Conservation (phyloP, 2,329 filamentous ascomycete species). For the Pestalotiopsis sp. region DNA sequence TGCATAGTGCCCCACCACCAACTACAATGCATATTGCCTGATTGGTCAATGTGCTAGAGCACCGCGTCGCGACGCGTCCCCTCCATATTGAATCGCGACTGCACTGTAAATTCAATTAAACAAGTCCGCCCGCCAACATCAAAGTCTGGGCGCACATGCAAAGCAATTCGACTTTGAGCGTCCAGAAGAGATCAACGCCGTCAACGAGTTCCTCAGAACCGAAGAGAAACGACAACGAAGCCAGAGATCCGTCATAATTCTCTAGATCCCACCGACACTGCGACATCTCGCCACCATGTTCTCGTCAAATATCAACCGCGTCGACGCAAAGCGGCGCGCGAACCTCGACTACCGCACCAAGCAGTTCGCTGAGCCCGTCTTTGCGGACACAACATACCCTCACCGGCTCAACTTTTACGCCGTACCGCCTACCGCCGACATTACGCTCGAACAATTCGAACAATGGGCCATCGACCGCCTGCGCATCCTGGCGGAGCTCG, state of each 20-base stretch:
- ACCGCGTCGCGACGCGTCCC: slow-evolving; percentile 5
- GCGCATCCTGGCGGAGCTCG: slow-evolving; percentile 83
- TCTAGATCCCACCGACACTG: not conserved
- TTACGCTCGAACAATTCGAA: slow-evolving; percentile 96
- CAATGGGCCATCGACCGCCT: slow-evolving; percentile 97
- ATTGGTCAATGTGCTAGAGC: not conserved
- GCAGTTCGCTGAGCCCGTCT: slow-evolving; percentile 80
- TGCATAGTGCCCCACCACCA: not conserved
- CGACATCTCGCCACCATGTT: slow-evolving; percentile 25
- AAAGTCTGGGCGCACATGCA: not conserved
- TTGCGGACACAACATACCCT: slow-evolving; percentile 78
- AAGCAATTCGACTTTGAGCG: not conserved
- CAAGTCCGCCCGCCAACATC: not conserved
- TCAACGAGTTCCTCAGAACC: not conserved
- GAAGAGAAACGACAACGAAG: not conserved
- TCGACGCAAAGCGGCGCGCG: slow-evolving; percentile 74
- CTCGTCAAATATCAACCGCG: slow-evolving; percentile 45
- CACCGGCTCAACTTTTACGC: slow-evolving; percentile 92
- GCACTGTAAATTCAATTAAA: slow-evolving; percentile 9
- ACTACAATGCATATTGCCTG: not conserved
- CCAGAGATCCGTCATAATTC: not conserved
- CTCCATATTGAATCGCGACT: not conserved
- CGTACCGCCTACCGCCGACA: slow-evolving; percentile 86
- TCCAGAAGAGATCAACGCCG: not conserved
- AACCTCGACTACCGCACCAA: slow-evolving; percentile 80